Evolutionary conservation across 176 grass and related monocot species (phyloP), one percentile per base, ranked within the genome.

Genomic region (Pontederia crassipes): DNA sequence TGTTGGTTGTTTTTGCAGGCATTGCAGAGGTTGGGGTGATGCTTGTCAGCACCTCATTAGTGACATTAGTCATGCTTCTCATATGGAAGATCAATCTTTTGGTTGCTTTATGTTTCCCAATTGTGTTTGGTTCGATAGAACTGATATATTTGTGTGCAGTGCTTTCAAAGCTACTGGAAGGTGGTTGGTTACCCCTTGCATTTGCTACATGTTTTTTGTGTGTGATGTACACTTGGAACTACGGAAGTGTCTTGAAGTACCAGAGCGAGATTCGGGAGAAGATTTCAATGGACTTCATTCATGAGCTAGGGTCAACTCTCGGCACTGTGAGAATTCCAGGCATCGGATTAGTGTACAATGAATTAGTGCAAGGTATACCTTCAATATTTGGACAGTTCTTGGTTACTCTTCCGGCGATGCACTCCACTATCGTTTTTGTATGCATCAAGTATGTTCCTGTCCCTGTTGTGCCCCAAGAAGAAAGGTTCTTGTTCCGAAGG

Each of bases 11-110:
- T 48, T 55, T 10, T 76, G 3, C 55, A 91, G 93, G 93, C 45
- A 98, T 98, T 78, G 93, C 93, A 46, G 93, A 98, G 73, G 93
- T 98, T 76, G 79, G 85, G 20, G 93, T 98, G 59, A 98, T 98
- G 93, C 76, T 98, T 79, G 93, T 98, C 58, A 98, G 93, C 81
- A 98, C 93, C 15, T 73, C 75, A 24, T 75, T 98, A 58, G 93
- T 98, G 58, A 98, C 93, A 40, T 71, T 98, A 28, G 93, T 98
- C 51, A 98, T 98, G 93, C 79, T 98, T 54, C 84, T 98, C 46
- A 92, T 98, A 77, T 98, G 93, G 93, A 81, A 98, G 81, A 98
- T 81, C 74, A 91, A 88, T 53, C 50, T 92, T 52, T 61, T 92
- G 32, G 75, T 85, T 58, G 84, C 83, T 45, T 18, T 92, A 17